Base-by-base conservation (phyloP, 2,329 filamentous ascomycete genomes). In the Exophiala dermatitidis region DNA sequence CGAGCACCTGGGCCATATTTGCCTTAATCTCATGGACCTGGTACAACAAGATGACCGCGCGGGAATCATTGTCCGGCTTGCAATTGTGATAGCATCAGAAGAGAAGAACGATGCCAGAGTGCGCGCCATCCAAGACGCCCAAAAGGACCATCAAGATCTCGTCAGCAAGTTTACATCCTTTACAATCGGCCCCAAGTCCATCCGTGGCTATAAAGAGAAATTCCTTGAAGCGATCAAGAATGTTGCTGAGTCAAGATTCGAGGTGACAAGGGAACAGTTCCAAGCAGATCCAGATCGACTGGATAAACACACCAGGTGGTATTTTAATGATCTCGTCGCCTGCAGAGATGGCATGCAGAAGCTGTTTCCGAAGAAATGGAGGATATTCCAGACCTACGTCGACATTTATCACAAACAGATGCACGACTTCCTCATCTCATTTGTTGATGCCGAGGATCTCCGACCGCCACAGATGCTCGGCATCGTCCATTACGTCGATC, bases 81-180 rank as follows among this genome's bases (percentile, higher is more conserved):
- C 91, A 6, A 79, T 97, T 56, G 84, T 98, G 52, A 90, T 98
- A 59, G 87, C 95, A 67, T 90, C 90, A 32, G 93, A 98, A 70
- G 93, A 98, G 75, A 93, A 90, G 77, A 95, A 90, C 65, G 93
- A 98, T 68, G 86, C 88, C 70, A 86, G 90, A 61, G 89, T 95
- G 29, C 79, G 87, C 66, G 93, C 93, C 1, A 75, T 98, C 59
- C 90, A 96, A 67, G 91, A 97, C 64, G 94, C 93, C 0, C 84
- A 97, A 68, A 89, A 88, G 65, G 91, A 97, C 66, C 94, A 97
- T 71, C 90, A 91, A 68, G 91, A 97, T 68, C 86, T 98, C 67
- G 93, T 90, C 6, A 85, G 85, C 44, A 81, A 91, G 48, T 95
- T 98, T 75, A 90, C 95, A 72, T 91, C 89, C 63, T 95, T 98